phyloP scores from a whole-genome alignment of 805 yeast species.

The Cyberlindnera mississippiensis region DNA sequence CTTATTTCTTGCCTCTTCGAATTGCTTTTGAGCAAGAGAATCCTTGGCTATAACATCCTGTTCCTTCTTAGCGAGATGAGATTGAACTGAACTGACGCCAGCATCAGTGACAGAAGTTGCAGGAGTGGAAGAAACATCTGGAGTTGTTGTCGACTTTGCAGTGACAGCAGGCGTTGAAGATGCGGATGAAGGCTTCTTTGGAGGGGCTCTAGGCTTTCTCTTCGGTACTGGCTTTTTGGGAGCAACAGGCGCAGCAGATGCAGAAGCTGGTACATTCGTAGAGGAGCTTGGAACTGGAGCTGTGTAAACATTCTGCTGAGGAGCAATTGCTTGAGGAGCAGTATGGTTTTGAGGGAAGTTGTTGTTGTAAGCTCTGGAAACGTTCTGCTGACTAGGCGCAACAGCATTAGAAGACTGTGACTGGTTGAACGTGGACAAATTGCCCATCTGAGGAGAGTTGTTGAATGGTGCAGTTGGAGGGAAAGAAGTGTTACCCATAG shows the following conservation, averaged over 20 bases:
- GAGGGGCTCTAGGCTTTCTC: slow-evolving; percentile 13
- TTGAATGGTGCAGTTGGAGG: slow-evolving; percentile 9
- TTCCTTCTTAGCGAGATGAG: slow-evolving; percentile 24
- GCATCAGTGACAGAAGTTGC: slow-evolving; percentile 5
- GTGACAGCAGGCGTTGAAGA: slow-evolving; percentile 10
- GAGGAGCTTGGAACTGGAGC: slow-evolving; percentile 6
- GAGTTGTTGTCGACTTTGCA: slow-evolving; percentile 9
- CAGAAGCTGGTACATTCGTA: not conserved
- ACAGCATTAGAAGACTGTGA: not conserved
- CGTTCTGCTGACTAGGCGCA: slow-evolving; percentile 1
- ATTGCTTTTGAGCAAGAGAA: slow-evolving; percentile 13
- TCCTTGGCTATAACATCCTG: slow-evolving; percentile 23
- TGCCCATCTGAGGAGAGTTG: slow-evolving; percentile 16
- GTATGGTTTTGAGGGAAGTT: slow-evolving; percentile 1
- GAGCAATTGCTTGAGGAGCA: slow-evolving; percentile 1
- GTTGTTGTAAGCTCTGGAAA: slow-evolving; percentile 8
- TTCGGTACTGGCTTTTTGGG: slow-evolving; percentile 18
- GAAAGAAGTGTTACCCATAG: slow-evolving; percentile 14
- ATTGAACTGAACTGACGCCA: slow-evolving; percentile 9
- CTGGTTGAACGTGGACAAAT: slow-evolving; percentile 5
- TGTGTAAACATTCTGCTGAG: slow-evolving; percentile 9
- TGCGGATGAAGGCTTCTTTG: slow-evolving; percentile 7
- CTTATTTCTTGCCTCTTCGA: slow-evolving; percentile 20
- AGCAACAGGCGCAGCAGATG: slow-evolving; percentile 5
- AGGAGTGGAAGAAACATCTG: slow-evolving; percentile 6